A percentile compares a stretch with the other conserved stretches of the same genome.
These are phyloP conservation scores for Arthromyces matolae DNA, from an alignment of 768 basidiomycete genomes.

Conservation along the genomic window DNA sequence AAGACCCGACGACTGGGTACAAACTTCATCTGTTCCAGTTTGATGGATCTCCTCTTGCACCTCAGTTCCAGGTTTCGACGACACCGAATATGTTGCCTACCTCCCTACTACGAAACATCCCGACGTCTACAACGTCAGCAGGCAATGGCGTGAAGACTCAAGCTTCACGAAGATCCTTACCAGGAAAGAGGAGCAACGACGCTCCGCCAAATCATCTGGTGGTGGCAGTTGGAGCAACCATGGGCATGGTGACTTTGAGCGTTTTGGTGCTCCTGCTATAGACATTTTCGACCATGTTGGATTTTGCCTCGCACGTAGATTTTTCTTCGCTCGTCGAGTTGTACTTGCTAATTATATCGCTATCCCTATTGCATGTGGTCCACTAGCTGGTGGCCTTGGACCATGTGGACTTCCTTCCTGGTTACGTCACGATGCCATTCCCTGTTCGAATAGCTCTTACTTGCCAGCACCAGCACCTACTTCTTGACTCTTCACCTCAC, in stretches of 20 bases:
- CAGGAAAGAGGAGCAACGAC: slow-evolving; percentile 22
- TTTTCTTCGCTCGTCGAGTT: slow-evolving; percentile 7
- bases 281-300: slow-evolving; percentile 7
- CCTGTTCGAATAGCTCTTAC: too few species aligned
- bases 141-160: slow-evolving; percentile 22
- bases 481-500: slow-evolving; percentile 2
- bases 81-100: slow-evolving; percentile 89
- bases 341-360: slow-evolving; percentile 16
- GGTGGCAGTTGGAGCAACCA: slow-evolving; percentile 24
- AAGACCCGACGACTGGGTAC: slow-evolving; percentile 55
- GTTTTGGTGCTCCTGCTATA: slow-evolving; percentile 31
- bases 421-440: slow-evolving; percentile 6
- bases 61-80: slow-evolving; percentile 59
- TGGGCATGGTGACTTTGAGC: slow-evolving; percentile 26
- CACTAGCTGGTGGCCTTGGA: slow-evolving; percentile 13
- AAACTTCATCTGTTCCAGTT: slow-evolving; percentile 77
- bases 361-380: slow-evolving; percentile 16
- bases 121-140: slow-evolving; percentile 17
- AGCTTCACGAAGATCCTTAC: slow-evolving; percentile 13
- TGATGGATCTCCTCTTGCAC: slow-evolving; percentile 75
- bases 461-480: too few species aligned
- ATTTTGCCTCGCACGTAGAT: slow-evolving; percentile 9
- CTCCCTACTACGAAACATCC: slow-evolving; percentile 52
- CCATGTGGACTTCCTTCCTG: slow-evolving; percentile 12
- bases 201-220: slow-evolving; percentile 20